Conservation (phyloP, 768 basidiomycete genomes). For the Tricholoma sp. region DNA sequence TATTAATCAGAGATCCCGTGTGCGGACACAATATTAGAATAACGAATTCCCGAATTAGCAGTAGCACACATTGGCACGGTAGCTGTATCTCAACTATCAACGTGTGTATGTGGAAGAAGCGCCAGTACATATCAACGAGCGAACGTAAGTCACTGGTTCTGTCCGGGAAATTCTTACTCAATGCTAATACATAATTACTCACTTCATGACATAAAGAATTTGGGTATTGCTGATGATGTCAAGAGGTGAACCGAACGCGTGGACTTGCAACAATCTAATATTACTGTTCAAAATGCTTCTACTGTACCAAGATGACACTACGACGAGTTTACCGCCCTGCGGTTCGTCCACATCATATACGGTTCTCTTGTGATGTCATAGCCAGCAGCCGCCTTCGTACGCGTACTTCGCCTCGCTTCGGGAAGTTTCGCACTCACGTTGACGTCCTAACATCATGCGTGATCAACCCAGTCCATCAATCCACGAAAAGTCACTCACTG, state of each 20-base stretch:
- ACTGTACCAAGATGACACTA: conserved; percentile 14
- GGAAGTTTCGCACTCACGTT: conserved; percentile 64
- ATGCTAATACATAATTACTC: too few species aligned
- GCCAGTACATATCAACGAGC: too few species aligned
- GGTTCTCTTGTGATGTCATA: conserved; percentile 71
- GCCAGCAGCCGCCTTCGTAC: conserved; percentile 53
- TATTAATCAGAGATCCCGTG: not conserved
- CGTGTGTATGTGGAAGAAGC: too few species aligned
- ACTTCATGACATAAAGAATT: too few species aligned
- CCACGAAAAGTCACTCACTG: conserved; percentile 42
- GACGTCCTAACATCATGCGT: conserved; percentile 50
- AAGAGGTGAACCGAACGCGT: too few species aligned
- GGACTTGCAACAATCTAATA: not conserved
- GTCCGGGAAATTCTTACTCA: not conserved
- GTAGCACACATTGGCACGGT: too few species aligned
- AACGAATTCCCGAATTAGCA: too few species aligned
- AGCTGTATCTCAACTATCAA: too few species aligned
- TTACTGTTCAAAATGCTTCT: not conserved
- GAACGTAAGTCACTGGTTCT: too few species aligned
- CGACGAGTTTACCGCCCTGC: conserved; percentile 52
- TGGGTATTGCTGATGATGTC: conserved; percentile 9
- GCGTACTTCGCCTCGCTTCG: conserved; percentile 75
- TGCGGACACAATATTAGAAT: too few species aligned
- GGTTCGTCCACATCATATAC: conserved; percentile 88
- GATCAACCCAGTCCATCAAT: not conserved